Evolutionary conservation across 768 basidiomycete genomes (phyloP), one percentile per base, ranked within the genome.

Genomic region (Sarcodon aspratus): DNA sequence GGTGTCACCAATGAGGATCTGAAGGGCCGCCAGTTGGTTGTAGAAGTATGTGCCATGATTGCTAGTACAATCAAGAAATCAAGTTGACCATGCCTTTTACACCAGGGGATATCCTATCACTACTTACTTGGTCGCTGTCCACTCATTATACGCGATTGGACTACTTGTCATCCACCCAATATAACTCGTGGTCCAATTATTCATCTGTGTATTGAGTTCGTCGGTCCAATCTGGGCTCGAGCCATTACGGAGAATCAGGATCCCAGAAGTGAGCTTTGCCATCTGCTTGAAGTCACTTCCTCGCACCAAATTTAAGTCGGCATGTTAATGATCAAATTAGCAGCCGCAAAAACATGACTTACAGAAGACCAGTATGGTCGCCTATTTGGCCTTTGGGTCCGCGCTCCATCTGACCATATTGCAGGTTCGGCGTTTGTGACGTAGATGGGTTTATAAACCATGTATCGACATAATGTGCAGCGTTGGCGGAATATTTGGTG

Each of bases 41-140:
- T 69, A 75, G 59, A 75, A 84, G 61, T 76, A 85, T 0, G 75
- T 68, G 33, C 79, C 81, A 54, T 83, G 82, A 54, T 85, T 85
- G 56, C 80, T 84, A 54, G 2, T 27, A 27, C 21, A 27, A 27
- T 27, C 13, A 27, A 32, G 34, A 8, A 10, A 18, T 18, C 13
- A 1, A 2, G 9, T 35, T 11, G 35, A 3, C 44, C 32, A 11
- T 27, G 21, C 21, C 21, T 27, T 27, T 27, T 27, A n/a, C 17
- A 33, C 10, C 10, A 55, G 18, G 31, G 17, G 11, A 53, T 21
- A n/a, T 6, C 49, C 40, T 12, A 33, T 27, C 33, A 17, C 33
- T 31, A 58, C 68, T 47, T 45, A 82, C 80, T 83, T 83, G 13
- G 57, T 51, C 1, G 76, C 66, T 1, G 54, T 51, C 13, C 61